These are phyloP conservation scores for Fusarium falciforme DNA, from an alignment of 2,329 filamentous ascomycete species.

Conservation along the genomic window DNA sequence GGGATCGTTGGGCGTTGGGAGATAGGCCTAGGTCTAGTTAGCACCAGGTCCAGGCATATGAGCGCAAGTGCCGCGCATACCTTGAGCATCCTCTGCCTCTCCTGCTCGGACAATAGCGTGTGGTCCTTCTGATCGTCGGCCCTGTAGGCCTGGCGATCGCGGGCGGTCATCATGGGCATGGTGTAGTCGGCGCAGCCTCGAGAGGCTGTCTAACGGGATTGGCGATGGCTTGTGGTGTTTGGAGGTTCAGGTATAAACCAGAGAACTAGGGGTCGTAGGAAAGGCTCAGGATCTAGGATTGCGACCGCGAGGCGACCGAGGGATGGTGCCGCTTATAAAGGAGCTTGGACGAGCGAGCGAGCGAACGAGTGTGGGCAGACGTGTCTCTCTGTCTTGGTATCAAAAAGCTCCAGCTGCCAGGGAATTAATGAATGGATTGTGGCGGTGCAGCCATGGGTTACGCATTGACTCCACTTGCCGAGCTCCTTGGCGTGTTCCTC, in stretches of 20 bases:
- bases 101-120: slow-evolving; percentile 49
- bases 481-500: slow-evolving; percentile 1
- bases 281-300: slow-evolving; percentile 9
- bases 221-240: not conserved
- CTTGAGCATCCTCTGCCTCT: slow-evolving; percentile 52
- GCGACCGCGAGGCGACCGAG: slow-evolving; percentile 17
- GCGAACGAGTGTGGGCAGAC: slow-evolving; percentile 32
- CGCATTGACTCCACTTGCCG: slow-evolving; percentile 41
- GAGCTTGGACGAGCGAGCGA: slow-evolving; percentile 28
- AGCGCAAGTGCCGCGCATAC: slow-evolving; percentile 38
- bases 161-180: slow-evolving; percentile 50
- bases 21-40: slow-evolving; percentile 46
- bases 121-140: slow-evolving; percentile 52
- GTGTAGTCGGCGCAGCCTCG: slow-evolving; percentile 43
- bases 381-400: slow-evolving; percentile 37
- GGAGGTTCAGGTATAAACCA: not conserved
- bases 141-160: slow-evolving; percentile 54
- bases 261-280: not conserved
- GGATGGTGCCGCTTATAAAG: slow-evolving; percentile 38
- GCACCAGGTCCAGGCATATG: not conserved
- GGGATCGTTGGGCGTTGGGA: slow-evolving; percentile 51
- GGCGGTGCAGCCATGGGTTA: slow-evolving; percentile 41
- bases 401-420: slow-evolving; percentile 29
- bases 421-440: slow-evolving; percentile 19
- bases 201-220: slow-evolving; percentile 39